Conservation (phyloP, 139 green algal genomes). For the Helicosporidium sp. region DNA sequence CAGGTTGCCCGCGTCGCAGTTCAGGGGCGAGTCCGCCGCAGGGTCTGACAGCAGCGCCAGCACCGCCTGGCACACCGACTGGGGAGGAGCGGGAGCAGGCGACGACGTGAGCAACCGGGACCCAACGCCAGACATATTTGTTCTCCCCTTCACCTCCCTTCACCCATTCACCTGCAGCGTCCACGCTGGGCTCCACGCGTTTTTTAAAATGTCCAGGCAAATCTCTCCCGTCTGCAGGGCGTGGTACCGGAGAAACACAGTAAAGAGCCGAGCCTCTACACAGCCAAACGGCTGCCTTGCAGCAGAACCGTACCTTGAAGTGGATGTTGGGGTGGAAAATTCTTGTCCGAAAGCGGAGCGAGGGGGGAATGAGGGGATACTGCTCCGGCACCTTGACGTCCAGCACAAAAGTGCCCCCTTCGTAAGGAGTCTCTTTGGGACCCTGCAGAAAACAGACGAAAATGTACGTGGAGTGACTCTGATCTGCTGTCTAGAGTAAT, state of each 20-base stretch:
- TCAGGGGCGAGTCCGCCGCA: constrained; percentile 71
- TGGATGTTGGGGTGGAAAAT: constrained; percentile 95
- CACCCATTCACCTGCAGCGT: constrained; percentile 59
- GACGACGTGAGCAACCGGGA: neutral
- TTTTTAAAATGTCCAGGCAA: constrained; percentile 90
- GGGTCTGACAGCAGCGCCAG: constrained; percentile 64
- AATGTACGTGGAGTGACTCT: neutral
- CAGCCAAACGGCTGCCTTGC: neutral
- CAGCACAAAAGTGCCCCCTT: constrained; percentile 63
- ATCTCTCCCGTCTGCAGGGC: constrained; percentile 77
- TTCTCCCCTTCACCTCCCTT: too few relatives aligned
- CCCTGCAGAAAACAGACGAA: constrained; percentile 25
- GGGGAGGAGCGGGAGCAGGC: neutral
- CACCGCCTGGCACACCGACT: constrained; percentile 70
- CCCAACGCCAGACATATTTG: too few relatives aligned
- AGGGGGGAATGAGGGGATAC: constrained; percentile 63
- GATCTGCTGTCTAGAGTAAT: neutral
- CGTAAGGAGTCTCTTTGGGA: constrained; percentile 67
- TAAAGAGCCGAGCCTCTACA: neutral
- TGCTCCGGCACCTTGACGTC: constrained; percentile 61
- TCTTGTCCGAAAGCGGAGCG: constrained; percentile 53
- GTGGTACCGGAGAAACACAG: neutral
- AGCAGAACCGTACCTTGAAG: constrained; percentile 45
- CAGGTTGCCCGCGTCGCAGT: constrained; percentile 89
- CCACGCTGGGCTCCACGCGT: constrained; percentile 81